Evolutionary conservation across 225 moss, liverwort and hornwort species (phyloP).

Genomic region (Bryoerythrophyllum caledonicum): DNA sequence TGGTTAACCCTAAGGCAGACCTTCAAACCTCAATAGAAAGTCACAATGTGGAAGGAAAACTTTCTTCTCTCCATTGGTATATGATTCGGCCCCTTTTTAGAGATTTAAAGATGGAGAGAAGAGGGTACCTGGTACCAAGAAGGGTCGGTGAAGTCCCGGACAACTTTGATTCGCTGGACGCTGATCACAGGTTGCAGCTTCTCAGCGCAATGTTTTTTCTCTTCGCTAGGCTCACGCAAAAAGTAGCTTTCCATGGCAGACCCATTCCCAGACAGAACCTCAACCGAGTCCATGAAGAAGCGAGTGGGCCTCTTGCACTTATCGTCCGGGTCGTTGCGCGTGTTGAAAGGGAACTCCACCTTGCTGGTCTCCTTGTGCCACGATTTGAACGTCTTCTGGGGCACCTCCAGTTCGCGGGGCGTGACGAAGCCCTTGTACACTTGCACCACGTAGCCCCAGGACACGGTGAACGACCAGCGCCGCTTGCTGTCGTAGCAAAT

Average conservation of each 20-base stretch:
- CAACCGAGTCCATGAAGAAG: constrained; percentile 49
- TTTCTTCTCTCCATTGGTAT: no score
- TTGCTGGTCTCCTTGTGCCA: constrained; percentile 58
- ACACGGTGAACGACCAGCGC: constrained; percentile 60
- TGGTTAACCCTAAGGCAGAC: no score
- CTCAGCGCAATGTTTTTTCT: constrained; percentile 33
- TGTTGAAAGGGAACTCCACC: constrained; percentile 58
- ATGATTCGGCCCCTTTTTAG: no score
- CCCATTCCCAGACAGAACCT: not conserved
- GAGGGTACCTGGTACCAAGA: constrained; percentile 44
- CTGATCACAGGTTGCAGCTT: constrained; percentile 40
- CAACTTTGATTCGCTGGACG: constrained; percentile 43
- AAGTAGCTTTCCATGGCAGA: constrained; percentile 33
- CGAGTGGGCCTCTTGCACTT: constrained; percentile 45
- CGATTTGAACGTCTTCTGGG: constrained; percentile 54
- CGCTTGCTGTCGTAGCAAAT: constrained; percentile 52
- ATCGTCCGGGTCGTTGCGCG: constrained; percentile 41
- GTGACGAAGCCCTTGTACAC: constrained; percentile 53
- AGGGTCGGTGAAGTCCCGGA: constrained; percentile 29
- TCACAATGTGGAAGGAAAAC: no score
- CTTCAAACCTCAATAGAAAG: no score
- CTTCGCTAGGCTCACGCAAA: constrained; percentile 23
- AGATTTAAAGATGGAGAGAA: not conserved
- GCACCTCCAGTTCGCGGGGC: constrained; percentile 54
- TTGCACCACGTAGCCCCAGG: constrained; percentile 60